Evolutionary conservation across 805 yeast genomes (phyloP).

Genomic region (Cyberlindnera mrakii): DNA sequence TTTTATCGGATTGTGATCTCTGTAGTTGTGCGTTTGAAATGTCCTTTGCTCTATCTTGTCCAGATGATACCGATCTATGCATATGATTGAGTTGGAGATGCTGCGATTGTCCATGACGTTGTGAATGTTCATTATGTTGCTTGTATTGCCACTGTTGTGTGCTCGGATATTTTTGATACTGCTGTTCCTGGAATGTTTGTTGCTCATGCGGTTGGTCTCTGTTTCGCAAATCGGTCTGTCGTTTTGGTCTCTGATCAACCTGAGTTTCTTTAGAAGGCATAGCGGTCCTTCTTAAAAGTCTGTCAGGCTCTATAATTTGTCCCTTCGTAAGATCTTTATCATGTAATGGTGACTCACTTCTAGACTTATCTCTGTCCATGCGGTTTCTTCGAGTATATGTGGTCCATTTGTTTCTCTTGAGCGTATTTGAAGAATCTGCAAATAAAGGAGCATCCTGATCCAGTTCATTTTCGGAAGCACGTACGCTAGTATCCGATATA

Average conservation of each 20-base stretch:
- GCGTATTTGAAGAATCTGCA: constrained; percentile 22
- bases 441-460: constrained; percentile 24
- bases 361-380: constrained; percentile 6
- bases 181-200: constrained; percentile 4
- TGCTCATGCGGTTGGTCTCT: not conserved
- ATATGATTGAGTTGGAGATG: not conserved
- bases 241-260: not conserved
- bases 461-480: constrained; percentile 6
- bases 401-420: constrained; percentile 44
- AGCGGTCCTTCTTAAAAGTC: no score
- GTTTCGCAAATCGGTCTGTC: no score
- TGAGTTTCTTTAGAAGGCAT: no score
- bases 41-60: not conserved
- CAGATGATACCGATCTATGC: no score
- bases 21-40: constrained; percentile 2
- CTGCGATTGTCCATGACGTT: constrained; percentile 4
- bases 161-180: constrained; percentile 1
- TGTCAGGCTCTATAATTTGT: no score
- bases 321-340: no score
- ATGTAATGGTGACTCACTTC: constrained; percentile 2
- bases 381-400: constrained; percentile 39
- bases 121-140: constrained; percentile 2
- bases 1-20: constrained; percentile 14
- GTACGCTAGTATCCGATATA: not conserved
- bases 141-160: constrained; percentile 1